phyloP scores from a whole-genome alignment of 129 eudicot species.

The Flaveria brownii region DNA sequence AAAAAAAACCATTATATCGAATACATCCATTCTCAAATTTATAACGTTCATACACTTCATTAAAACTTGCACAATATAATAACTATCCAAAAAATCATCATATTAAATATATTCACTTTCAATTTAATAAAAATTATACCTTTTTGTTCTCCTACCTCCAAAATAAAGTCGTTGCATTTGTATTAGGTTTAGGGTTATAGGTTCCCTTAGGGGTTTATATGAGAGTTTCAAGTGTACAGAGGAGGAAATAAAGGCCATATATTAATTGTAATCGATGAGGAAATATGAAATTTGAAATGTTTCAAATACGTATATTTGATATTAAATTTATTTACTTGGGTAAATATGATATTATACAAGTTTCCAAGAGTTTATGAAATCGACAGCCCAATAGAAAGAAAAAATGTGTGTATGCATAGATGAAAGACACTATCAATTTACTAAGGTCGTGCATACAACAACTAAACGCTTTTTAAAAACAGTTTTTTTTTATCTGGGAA shows the following conservation, averaged over 20 bases:
- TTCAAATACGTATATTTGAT: not conserved
- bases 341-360: not conserved
- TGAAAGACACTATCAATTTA: no score
- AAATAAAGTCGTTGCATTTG: no score
- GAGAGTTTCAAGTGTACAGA: not conserved
- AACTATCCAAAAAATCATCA: not conserved
- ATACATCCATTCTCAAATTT: not conserved
- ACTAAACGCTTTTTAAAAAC: no score
- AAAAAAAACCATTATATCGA: not conserved
- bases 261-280: not conserved
- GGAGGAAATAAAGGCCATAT: not conserved
- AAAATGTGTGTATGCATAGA: no score
- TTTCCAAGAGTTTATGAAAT: no score
- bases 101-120: not conserved
- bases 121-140: not conserved
- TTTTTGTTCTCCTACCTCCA: not conserved
- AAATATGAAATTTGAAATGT: not conserved
- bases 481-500: no score
- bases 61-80: not conserved
- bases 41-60: not conserved
- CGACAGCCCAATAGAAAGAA: no score
- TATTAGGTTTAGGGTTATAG: not conserved
- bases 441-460: no score
- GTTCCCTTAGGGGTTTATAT: not conserved
- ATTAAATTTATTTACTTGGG: not conserved